Evolutionary conservation across 176 grass and related monocot genomes (phyloP), one percentile per base, ranked within the genome.

Genomic region (Aechmea fasciata): DNA sequence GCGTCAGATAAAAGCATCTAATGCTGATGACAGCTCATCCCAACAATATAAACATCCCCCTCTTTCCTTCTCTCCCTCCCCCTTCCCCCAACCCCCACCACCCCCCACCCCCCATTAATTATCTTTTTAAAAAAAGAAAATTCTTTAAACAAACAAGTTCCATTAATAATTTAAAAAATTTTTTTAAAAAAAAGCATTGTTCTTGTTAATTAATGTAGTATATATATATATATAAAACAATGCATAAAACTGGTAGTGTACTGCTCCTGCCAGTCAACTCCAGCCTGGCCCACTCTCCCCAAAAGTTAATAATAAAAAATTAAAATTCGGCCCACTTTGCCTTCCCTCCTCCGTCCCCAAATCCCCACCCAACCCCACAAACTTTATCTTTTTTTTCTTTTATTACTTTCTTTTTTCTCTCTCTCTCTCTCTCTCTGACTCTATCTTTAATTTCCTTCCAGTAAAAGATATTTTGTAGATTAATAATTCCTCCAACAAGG

Each of bases 1-100:
- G 77, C 63, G 64, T 83, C 82, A 85, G 79, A 72, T 65, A 47
- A 77, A 77, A 81, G 89, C 89, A 92, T 92, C 85, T 92, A 92
- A 83, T 92, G 89, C 89, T 85, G 77, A 68, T 78, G 85, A 83
- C 82, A 91, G 82, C 85, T 87, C 89, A 85, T 72, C 76, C 88
- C 81, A 86, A 64, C 88, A 86, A 76, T 75, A 75, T 79, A 62
- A 20, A 49, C 14, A 12, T 51, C 67, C 63, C 57, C 52, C 74
- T 78, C 48, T 79, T 78, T 80, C 77, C 52, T 77, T 80, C 61
- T 66, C 70, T 26, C 77, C 18, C 15, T 18, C 6, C 11, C 15
- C 10, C 19, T n/a, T n/a, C n/a, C n/a, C n/a, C n/a, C n/a, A n/a
- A 0, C 11, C 13, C 9, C 48, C 25, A 2, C 52, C 48, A 11